Evolutionary conservation across 106 monocot genomes (phyloP).

Genomic region (Dactylorhiza incarnata): DNA sequence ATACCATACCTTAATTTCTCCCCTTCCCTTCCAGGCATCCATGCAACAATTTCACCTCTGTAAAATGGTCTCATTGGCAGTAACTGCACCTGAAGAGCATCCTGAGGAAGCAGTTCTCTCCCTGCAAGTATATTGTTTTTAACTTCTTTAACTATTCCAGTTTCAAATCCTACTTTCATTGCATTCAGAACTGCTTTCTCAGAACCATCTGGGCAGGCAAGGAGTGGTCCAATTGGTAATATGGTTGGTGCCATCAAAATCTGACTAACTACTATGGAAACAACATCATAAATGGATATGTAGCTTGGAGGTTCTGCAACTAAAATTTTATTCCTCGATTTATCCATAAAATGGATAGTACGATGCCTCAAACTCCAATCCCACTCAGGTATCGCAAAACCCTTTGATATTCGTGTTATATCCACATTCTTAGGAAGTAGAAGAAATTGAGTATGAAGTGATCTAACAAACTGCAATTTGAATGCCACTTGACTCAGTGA

Average conservation of each 20-base stretch:
- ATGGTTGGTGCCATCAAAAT: constrained; percentile 39
- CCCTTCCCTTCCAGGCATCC: constrained; percentile 70
- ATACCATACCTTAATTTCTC: constrained; percentile 88
- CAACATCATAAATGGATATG: constrained; percentile 71
- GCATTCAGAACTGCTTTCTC: constrained; percentile 56
- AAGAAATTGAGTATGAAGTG: constrained; percentile 69
- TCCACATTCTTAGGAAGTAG: constrained; percentile 60
- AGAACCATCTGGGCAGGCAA: constrained; percentile 60
- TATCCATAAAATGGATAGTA: constrained; percentile 55
- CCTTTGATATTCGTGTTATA: constrained; percentile 37
- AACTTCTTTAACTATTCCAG: constrained; percentile 20
- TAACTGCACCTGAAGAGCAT: constrained; percentile 86
- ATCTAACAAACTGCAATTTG: constrained; percentile 69
- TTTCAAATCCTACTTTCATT: constrained; percentile 59
- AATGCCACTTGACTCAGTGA: constrained; percentile 40
- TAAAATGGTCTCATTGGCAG: constrained; percentile 90
- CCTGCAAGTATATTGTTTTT: constrained; percentile 42
- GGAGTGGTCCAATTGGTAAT: constrained; percentile 66
- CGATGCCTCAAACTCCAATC: constrained; percentile 44
- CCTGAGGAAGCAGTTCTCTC: constrained; percentile 63
- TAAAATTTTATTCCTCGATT: constrained; percentile 38
- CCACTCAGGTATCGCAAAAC: constrained; percentile 69
- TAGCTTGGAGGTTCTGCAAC: constrained; percentile 83
- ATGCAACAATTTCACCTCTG: constrained; percentile 84
- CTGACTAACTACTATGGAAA: constrained; percentile 68